Evolutionary conservation across 163 green algal genomes (phyloP).

Genomic region (Prototheca cutis): DNA sequence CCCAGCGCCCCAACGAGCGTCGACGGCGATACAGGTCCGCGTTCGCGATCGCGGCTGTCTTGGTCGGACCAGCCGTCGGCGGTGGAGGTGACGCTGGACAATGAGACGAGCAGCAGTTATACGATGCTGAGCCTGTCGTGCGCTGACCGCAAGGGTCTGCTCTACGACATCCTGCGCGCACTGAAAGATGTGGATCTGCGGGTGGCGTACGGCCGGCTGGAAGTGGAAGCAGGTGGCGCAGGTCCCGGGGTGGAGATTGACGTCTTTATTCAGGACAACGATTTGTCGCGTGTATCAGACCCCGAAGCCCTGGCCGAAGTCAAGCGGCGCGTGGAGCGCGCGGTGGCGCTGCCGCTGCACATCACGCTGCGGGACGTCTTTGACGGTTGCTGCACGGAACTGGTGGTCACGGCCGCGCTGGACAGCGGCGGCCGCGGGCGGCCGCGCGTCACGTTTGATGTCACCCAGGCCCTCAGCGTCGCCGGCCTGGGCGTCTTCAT

Average conservation of each 20-base stretch:
- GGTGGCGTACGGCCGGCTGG: constrained; percentile 39
- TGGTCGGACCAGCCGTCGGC: not conserved
- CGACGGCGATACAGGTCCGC: too few species aligned
- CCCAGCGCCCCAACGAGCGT: too few species aligned
- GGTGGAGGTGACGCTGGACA: constrained; percentile 47
- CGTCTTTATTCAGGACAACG: constrained; percentile 53
- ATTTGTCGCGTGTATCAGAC: constrained; percentile 28
- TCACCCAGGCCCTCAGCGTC: constrained; percentile 34
- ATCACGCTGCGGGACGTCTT: constrained; percentile 37
- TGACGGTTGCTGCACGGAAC: constrained; percentile 37
- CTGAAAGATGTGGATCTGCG: constrained; percentile 58
- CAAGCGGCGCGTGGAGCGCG: constrained; percentile 23
- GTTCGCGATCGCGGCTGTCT: too few species aligned
- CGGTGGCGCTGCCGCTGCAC: constrained; percentile 37
- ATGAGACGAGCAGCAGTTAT: constrained; percentile 33
- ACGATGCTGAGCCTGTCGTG: constrained; percentile 47
- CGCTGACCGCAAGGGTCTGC: constrained; percentile 64
- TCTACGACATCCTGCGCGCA: constrained; percentile 63
- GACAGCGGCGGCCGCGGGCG: constrained; percentile 52
- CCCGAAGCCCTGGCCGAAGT: constrained; percentile 35
- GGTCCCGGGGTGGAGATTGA: constrained; percentile 17
- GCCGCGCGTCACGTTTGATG: constrained; percentile 52
- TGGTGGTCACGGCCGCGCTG: constrained; percentile 43
- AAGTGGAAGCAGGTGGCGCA: constrained; percentile 3
- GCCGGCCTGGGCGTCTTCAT: constrained; percentile 37